phyloP scores from a whole-genome alignment of 192 early-diverging fungal genomes.

The Dissophora ornata region DNA sequence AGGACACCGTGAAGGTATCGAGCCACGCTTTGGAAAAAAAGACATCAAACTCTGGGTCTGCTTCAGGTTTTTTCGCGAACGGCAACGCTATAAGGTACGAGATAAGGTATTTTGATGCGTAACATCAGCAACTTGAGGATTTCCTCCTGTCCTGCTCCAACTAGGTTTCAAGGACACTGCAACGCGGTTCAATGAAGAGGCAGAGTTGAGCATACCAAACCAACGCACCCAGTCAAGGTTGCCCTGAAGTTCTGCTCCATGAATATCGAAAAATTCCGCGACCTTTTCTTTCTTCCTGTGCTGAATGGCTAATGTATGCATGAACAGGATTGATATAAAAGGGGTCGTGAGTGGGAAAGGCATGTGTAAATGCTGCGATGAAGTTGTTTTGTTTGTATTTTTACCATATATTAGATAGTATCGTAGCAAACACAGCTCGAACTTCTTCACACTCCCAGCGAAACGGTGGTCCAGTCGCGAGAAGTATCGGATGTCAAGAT shows the following conservation, averaged over 20 bases:
- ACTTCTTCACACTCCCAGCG: slow-evolving; percentile 65
- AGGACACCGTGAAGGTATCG: slow-evolving; percentile 67
- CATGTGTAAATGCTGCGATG: too few relatives aligned
- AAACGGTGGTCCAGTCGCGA: slow-evolving; percentile 70
- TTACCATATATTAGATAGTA: slow-evolving; percentile 73
- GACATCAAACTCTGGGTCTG: slow-evolving; percentile 66
- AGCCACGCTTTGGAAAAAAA: slow-evolving; percentile 74
- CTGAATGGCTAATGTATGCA: slow-evolving; percentile 58
- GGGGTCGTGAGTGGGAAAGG: too few relatives aligned
- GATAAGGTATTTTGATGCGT: too few relatives aligned
- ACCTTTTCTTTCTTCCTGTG: slow-evolving; percentile 66
- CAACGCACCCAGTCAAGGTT: slow-evolving; percentile 70
- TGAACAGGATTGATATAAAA: too few relatives aligned
- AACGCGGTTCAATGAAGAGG: too few relatives aligned
- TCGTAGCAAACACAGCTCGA: slow-evolving; percentile 68
- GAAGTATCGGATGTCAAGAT: slow-evolving; percentile 72
- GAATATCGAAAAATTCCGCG: slow-evolving; percentile 69
- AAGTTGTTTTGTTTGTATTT: not conserved
- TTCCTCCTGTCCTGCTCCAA: too few relatives aligned
- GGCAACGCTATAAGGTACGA: slow-evolving; percentile 21
- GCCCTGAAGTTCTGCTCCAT: slow-evolving; percentile 66
- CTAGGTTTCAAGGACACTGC: too few relatives aligned
- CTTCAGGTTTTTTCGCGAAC: slow-evolving; percentile 66
- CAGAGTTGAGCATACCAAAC: slow-evolving; percentile 70
- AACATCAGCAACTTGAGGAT: too few relatives aligned